Evolutionary conservation across 1,284 basidiomycete genomes (phyloP), one percentile per base, ranked within the genome.

Genomic region (Sporisorium iseilematis-ciliati): DNA sequence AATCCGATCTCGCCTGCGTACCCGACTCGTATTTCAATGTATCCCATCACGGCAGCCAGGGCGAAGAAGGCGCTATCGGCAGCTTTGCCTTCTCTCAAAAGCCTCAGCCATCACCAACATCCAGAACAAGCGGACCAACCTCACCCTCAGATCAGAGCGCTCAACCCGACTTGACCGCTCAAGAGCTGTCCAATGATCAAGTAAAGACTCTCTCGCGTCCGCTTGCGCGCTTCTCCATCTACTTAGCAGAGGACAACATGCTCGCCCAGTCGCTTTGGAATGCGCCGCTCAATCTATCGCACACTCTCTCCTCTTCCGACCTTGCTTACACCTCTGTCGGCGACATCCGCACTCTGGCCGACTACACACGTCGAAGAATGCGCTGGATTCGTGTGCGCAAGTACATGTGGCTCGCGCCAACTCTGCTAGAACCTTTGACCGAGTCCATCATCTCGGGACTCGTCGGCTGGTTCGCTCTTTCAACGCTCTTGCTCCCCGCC

Each of bases 1-100:
- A 93, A 57, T 92, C 93, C 40, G 94, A 97, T 84, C 86, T 96
- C 45, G 92, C 93, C 57, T 73, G 77, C n/a, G 84, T 88, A 2
- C 83, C 86, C 20, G 82, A 84, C 41, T 45, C 65, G 2, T 84
- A 82, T 54, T 84, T 84, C 63, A 76, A 78, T 12, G 77, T 78
- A 35, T 76, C 75, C 12, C 57, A 57, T 16, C 45, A 60, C 23
- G 80, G 79, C 23, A 74, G 65, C 16, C 52, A 74, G 29, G 79
- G 75, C 23, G 79, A 79, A 40, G 58, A 71, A 18, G 79, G 78
- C 7, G 79, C 78, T 8, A 73, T 83, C 11, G 83, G 82, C 7
- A 77, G 72, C 48, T 67, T 67, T 35, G 82, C 82, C 14, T 82
- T 83, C 35, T 69, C 65, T 11, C 64, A 65, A 4, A 41, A 58